phyloP scores from a whole-genome alignment of 2,329 filamentous ascomycete genomes.

The Apiospora aurea region DNA sequence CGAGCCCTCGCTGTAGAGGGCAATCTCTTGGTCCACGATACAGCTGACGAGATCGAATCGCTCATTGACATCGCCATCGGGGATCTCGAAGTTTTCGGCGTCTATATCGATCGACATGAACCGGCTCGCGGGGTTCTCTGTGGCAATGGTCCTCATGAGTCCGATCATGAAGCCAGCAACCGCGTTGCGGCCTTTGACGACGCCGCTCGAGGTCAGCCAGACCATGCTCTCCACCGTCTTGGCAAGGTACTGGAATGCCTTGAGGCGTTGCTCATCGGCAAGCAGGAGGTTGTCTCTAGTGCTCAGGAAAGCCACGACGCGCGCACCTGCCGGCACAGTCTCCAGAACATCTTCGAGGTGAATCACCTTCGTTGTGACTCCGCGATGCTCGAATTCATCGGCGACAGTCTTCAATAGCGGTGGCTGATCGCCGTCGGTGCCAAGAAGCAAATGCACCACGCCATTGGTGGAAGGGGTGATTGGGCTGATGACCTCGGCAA shows the following conservation, averaged over 20 bases:
- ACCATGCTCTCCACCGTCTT: conserved; percentile 28
- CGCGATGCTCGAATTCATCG: conserved; percentile 13
- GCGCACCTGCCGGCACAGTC: conserved; percentile 22
- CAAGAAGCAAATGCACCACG: conserved; percentile 20
- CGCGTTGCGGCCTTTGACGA: conserved; percentile 34
- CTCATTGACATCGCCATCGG: neutral
- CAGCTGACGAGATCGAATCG: conserved; percentile 28
- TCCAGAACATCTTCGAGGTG: conserved; percentile 21
- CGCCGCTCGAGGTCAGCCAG: conserved; percentile 32
- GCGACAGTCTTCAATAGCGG: conserved; percentile 4
- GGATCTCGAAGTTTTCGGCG: conserved; percentile 26
- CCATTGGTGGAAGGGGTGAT: neutral
- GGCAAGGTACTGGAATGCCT: conserved; percentile 31
- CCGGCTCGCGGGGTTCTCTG: conserved; percentile 35
- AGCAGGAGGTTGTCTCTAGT: conserved; percentile 24
- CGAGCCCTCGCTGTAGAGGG: conserved; percentile 22
- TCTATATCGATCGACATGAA: conserved; percentile 37
- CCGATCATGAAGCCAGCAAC: conserved; percentile 35
- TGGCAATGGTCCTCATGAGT: conserved; percentile 35
- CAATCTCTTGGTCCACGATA: conserved; percentile 30
- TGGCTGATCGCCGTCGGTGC: conserved; percentile 7
- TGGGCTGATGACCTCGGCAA: neutral
- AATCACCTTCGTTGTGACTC: neutral
- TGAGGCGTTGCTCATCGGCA: conserved; percentile 24
- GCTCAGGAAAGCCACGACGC: conserved; percentile 27